Conservation (phyloP, 495 filamentous ascomycete genomes). For the Talaromyces trachyspermus region DNA sequence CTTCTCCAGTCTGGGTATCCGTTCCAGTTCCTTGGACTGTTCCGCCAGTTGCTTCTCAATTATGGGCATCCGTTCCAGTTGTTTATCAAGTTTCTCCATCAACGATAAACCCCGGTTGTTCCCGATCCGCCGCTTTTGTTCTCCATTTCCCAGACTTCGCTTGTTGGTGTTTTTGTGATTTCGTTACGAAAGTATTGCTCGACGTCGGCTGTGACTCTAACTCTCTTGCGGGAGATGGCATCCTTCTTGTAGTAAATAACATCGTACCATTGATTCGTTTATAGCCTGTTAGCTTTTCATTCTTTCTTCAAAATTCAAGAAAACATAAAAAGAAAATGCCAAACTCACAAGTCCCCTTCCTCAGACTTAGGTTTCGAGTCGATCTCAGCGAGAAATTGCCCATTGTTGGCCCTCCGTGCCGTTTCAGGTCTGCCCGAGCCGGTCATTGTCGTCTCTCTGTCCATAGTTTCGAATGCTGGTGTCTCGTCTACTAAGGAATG, state of each 20-base stretch:
- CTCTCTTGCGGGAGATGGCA: background rate
- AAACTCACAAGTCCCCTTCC: background rate
- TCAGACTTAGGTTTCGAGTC: background rate
- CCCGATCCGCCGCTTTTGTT: background rate
- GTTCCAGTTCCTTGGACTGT: too few relatives aligned
- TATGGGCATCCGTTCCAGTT: background rate
- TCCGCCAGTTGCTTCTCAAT: too few relatives aligned
- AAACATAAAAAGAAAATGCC: constrained; percentile 1
- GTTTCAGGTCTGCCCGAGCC: background rate
- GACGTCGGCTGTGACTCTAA: background rate
- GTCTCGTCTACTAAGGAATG: background rate
- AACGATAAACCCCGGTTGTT: background rate
- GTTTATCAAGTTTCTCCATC: constrained; percentile 1
- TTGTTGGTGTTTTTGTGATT: too few relatives aligned
- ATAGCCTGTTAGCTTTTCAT: background rate
- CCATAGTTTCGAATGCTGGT: background rate
- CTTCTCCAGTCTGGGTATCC: too few relatives aligned
- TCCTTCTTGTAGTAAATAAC: background rate
- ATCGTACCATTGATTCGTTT: background rate
- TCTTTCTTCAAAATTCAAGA: background rate
- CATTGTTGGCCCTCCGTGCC: background rate
- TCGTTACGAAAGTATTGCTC: too few relatives aligned
- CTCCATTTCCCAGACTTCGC: background rate
- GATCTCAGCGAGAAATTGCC: background rate
- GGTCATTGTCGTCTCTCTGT: background rate